These are phyloP conservation scores for Pseudozyma thailandica DNA, from an alignment of 1,284 basidiomycete species.

Conservation along the genomic window DNA sequence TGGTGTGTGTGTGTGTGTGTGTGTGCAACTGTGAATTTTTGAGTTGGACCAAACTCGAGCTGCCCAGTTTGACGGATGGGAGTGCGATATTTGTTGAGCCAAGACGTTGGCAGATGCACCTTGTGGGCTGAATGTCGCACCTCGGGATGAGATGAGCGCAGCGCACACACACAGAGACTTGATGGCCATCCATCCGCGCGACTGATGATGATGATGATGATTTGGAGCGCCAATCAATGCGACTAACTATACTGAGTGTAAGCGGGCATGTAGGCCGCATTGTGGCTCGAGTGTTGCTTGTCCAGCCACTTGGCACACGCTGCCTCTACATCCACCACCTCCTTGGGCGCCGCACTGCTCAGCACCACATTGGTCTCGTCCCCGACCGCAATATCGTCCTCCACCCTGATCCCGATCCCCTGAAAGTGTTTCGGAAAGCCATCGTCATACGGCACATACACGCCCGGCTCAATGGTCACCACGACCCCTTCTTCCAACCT, in stretches of 20 bases:
- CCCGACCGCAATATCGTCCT: slow-evolving; percentile 64
- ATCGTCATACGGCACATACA: slow-evolving; percentile 62
- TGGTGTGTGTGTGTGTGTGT: background rate
- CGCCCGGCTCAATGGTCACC: slow-evolving; percentile 64
- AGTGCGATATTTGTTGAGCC: too few species aligned
- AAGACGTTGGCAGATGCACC: too few species aligned
- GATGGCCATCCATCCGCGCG: too few species aligned
- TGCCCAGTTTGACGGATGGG: too few species aligned
- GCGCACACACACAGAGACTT: too few species aligned
- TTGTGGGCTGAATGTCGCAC: too few species aligned
- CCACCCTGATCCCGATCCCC: slow-evolving; percentile 65
- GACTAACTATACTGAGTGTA: background rate
- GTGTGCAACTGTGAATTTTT: too few species aligned
- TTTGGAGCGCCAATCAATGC: too few species aligned
- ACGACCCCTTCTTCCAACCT: slow-evolving; percentile 57
- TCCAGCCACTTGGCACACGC: slow-evolving; percentile 40
- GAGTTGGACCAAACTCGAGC: too few species aligned
- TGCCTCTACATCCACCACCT: slow-evolving; percentile 64
- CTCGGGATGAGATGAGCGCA: too few species aligned
- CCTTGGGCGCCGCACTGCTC: slow-evolving; percentile 58
- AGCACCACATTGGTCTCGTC: slow-evolving; percentile 53
- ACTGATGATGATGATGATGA: too few species aligned
- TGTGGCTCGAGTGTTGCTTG: slow-evolving; percentile 1
- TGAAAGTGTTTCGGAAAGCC: slow-evolving; percentile 59
- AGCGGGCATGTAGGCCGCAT: slow-evolving; percentile 3